These are phyloP conservation scores for Dactylonectria estremocensis DNA, from an alignment of 2,329 filamentous ascomycete species.

Conservation along the genomic window DNA sequence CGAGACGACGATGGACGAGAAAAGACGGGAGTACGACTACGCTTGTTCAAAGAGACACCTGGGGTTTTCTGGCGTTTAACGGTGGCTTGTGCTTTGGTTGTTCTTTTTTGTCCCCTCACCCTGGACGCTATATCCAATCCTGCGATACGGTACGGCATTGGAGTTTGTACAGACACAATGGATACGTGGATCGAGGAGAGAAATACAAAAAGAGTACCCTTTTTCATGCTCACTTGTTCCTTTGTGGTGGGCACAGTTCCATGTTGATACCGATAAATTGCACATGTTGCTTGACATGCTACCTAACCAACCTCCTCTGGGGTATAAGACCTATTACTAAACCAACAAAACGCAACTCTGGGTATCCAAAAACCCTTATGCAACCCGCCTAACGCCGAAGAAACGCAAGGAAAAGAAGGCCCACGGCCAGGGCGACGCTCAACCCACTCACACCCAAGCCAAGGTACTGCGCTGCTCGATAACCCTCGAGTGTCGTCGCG, in stretches of 20 bases:
- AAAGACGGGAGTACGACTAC: constrained; percentile 32
- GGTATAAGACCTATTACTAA: constrained; percentile 22
- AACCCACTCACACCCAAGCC: constrained; percentile 42
- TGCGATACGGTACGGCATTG: constrained; percentile 41
- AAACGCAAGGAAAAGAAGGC: constrained; percentile 36
- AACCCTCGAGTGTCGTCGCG: constrained; percentile 35
- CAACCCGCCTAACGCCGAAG: constrained; percentile 37
- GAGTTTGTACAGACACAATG: constrained; percentile 48
- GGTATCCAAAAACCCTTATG: constrained; percentile 1
- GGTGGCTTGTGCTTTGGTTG: constrained; percentile 35
- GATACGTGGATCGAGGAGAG: constrained; percentile 43
- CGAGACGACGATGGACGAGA: constrained; percentile 17
- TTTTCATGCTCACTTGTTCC: constrained; percentile 23
- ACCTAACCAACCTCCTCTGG: constrained; percentile 18
- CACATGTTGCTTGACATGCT: background rate
- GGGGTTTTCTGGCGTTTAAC: constrained; percentile 39
- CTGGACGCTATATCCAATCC: constrained; percentile 30
- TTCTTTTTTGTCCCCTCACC: constrained; percentile 31
- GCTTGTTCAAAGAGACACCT: constrained; percentile 37
- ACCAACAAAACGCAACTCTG: background rate
- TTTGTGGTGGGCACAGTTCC: background rate
- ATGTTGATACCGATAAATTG: constrained; percentile 12
- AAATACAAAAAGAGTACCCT: constrained; percentile 43
- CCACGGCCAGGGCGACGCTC: constrained; percentile 40
- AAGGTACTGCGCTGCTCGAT: constrained; percentile 46